Conservation (phyloP, 2,329 filamentous ascomycete genomes). For the Colletotrichum sansevieriae region DNA sequence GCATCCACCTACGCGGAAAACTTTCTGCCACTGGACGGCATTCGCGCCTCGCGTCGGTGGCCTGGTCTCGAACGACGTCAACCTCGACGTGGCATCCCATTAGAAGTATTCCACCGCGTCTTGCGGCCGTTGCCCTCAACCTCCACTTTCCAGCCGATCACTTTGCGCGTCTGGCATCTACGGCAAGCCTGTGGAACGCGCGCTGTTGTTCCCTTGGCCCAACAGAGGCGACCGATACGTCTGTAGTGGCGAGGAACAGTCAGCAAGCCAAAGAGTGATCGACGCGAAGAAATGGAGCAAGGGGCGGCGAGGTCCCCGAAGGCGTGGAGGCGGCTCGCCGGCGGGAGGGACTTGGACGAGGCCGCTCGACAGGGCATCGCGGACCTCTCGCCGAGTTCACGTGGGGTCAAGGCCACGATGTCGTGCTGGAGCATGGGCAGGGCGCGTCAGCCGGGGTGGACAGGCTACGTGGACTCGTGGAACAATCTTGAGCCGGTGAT, state of each 20-base stretch:
- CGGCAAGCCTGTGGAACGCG: conserved; percentile 45
- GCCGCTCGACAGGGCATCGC: conserved; percentile 57
- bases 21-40: neutral
- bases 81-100: conserved; percentile 57
- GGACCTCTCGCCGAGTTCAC: conserved; percentile 57
- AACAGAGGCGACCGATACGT: conserved; percentile 47
- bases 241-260: conserved; percentile 43
- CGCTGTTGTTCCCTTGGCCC: conserved; percentile 47
- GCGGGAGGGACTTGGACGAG: conserved; percentile 49
- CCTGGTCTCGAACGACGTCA: conserved; percentile 51
- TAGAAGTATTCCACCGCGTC: conserved; percentile 50
- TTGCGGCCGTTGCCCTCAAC: too few relatives aligned
- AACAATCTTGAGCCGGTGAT: conserved; percentile 44
- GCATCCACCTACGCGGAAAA: conserved; percentile 50
- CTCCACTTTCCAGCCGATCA: conserved; percentile 49
- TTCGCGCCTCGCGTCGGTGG: conserved; percentile 45
- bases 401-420: conserved; percentile 56
- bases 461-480: conserved; percentile 48
- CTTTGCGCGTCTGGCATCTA: conserved; percentile 44
- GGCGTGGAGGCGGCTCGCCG: conserved; percentile 55
- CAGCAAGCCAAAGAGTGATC: conserved; percentile 53
- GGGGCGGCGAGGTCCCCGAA: conserved; percentile 52
- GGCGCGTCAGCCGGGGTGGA: conserved; percentile 58
- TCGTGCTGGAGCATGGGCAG: conserved; percentile 58
- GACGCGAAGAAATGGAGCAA: conserved; percentile 56